phyloP scores from a whole-genome alignment of 345 rosid species.

The Syzygium oleosum region DNA sequence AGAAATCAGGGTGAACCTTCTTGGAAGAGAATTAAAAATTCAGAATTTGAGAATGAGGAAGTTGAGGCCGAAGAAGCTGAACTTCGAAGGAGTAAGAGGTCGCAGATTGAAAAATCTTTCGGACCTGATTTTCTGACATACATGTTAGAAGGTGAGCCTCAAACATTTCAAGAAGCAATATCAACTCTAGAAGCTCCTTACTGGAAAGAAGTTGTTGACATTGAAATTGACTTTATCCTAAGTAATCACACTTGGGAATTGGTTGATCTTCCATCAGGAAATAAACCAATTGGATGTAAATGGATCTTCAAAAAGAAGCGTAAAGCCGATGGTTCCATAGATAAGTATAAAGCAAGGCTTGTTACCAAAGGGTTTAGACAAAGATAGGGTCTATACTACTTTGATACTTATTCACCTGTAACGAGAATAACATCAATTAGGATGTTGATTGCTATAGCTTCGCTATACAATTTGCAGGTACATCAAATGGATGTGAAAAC shows the following conservation, averaged over 20 bases:
- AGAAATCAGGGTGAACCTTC: no score
- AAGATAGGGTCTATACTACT: not conserved
- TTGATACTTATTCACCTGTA: not conserved
- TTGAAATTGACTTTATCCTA: not conserved
- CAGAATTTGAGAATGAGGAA: not conserved
- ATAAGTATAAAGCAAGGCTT: not conserved
- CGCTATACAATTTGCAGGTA: not conserved
- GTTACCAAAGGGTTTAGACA: not conserved
- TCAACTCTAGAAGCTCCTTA: not conserved
- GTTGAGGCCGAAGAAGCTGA: not conserved
- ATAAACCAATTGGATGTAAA: not conserved
- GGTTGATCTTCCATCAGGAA: not conserved
- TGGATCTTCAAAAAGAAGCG: not conserved
- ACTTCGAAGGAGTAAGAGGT: not conserved
- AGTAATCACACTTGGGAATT: not conserved
- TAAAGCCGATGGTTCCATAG: not conserved
- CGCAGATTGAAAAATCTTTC: not conserved
- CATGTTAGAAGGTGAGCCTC: not conserved
- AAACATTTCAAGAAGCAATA: not conserved
- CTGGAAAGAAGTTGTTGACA: not conserved
- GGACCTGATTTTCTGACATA: not conserved
- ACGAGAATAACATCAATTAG: not conserved
- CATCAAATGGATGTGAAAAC: not conserved
- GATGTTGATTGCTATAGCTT: not conserved
- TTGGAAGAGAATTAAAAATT: no score